Evolutionary conservation across 495 filamentous ascomycete genomes (phyloP), one percentile per base, ranked within the genome.

Genomic region (Staphylotrichum tortipilum): DNA sequence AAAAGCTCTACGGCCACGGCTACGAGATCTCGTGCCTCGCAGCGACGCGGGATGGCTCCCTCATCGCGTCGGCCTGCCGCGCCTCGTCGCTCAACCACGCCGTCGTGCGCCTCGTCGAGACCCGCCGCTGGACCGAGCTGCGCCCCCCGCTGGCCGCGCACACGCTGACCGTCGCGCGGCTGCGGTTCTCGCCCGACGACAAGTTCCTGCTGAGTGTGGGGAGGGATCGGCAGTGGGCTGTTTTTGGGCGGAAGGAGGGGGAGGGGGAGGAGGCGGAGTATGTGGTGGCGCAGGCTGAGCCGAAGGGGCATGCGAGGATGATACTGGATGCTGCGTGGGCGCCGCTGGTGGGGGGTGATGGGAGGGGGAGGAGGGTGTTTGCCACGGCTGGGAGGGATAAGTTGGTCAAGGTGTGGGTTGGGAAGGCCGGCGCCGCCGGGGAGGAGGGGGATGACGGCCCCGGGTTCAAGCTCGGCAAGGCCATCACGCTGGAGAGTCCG

Each of bases 1-100:
- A 97, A 62, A 99, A 99, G 67, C 79, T 99, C 5, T 99, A 99
- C 65, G 92, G 92, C 6, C 92, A 99, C 68, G 92, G 92, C n/a
- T 94, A 94, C 70, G 92, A 99, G 65, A 92, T 99, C 34, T 94
- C 89, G 18, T 83, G 87, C 9, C 79, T 95, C 19, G 86, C 90
- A n/a, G 78, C 81, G 7, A 88, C 80, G 56, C 79, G 85, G 52
- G 83, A 86, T 57, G 82, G 83, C 14, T 71, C 60, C 2, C 56
- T 95, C 19, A 77, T 99, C 29, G 92, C 94, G 15, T 94, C 88
- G n/a, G 88, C 91, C 2, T 97, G 91, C 70, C 86, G 84, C 61
- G 94, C 94, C 15, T 90, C 82, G 66, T 92, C 88, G 12, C 69
- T 90, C 42, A 89, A 95, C 56, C 94, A 99, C 60, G 92, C 92